Percentiles rank a stretch among this genome's conserved stretches.
Conservation (phyloP, 176 grass and related monocot species). For the Avena eriantha region DNA sequence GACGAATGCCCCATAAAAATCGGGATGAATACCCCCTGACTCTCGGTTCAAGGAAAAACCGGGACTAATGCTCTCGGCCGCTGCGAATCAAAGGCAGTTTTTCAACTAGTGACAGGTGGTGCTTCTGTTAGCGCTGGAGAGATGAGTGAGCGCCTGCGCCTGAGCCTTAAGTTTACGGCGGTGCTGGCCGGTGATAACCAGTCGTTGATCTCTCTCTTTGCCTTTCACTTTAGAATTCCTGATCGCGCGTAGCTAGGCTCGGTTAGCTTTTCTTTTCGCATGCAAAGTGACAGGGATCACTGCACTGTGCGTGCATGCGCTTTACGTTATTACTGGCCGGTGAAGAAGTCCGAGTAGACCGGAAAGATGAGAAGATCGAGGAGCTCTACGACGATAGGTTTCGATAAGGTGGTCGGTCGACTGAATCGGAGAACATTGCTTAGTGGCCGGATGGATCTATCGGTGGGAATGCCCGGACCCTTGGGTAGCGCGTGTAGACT, state of each 20-base stretch:
- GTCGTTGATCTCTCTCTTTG: not conserved
- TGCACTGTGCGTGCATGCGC: not conserved
- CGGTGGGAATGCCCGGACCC: slow-evolving; percentile 9
- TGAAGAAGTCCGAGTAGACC: not conserved
- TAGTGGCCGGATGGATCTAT: slow-evolving; percentile 36
- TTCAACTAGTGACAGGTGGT: too few relatives aligned
- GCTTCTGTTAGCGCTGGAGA: too few relatives aligned
- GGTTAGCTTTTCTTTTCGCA: not conserved
- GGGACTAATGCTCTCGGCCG: too few relatives aligned
- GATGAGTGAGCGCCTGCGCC: too few relatives aligned
- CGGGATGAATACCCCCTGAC: too few relatives aligned
- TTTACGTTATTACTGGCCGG: slow-evolving; percentile 25
- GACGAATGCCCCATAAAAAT: too few relatives aligned
- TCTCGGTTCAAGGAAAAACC: too few relatives aligned
- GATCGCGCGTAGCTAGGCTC: not conserved
- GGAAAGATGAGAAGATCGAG: not conserved
- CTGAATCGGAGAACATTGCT: not conserved
- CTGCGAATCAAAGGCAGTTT: too few relatives aligned
- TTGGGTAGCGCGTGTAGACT: slow-evolving; percentile 14
- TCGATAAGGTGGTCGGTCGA: not conserved
- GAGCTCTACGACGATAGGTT: not conserved
- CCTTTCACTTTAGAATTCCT: not conserved
- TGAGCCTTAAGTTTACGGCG: slow-evolving; percentile 6
- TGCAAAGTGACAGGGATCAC: not conserved
- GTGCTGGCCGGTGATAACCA: not conserved